Evolutionary conservation across 2,329 filamentous ascomycete species (phyloP).

Genomic region (Paraconiothyrium sp.): DNA sequence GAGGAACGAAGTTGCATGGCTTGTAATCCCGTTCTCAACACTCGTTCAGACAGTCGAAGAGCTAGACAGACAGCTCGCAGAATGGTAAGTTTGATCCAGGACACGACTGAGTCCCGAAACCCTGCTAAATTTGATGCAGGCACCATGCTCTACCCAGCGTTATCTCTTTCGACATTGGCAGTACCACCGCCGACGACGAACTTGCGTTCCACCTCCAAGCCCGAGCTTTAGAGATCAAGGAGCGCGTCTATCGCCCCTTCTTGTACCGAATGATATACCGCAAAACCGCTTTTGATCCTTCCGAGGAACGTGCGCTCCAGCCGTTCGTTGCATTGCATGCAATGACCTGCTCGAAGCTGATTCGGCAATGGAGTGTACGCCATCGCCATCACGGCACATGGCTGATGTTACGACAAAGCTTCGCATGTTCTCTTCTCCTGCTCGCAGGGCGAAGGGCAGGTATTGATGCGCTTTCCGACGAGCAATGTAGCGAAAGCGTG

Average conservation of each 20-base stretch:
- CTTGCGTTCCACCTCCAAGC: constrained; percentile 29
- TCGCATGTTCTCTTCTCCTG: constrained; percentile 34
- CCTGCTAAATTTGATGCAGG: constrained; percentile 17
- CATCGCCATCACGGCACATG: constrained; percentile 48
- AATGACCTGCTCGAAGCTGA: constrained; percentile 29
- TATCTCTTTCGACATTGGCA: constrained; percentile 2
- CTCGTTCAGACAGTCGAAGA: constrained; percentile 22
- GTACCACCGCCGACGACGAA: not conserved
- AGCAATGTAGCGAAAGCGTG: constrained; percentile 13
- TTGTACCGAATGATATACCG: constrained; percentile 32
- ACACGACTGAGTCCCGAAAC: not conserved
- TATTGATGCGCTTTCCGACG: constrained; percentile 15
- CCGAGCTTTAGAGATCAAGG: constrained; percentile 30
- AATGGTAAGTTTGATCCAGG: constrained; percentile 18
- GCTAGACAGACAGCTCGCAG: constrained; percentile 21
- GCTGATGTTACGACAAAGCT: constrained; percentile 31
- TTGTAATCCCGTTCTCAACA: constrained; percentile 10
- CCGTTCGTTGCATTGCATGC: constrained; percentile 30
- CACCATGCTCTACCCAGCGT: constrained; percentile 3
- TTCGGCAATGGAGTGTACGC: constrained; percentile 30
- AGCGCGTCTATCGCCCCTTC: constrained; percentile 44
- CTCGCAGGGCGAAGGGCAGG: constrained; percentile 34
- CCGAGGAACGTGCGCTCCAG: constrained; percentile 17
- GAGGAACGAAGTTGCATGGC: constrained; percentile 31
- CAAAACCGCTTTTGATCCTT: not conserved